Conservation (phyloP, 2,329 filamentous ascomycete genomes). For the Nigrospora sphaerica region DNA sequence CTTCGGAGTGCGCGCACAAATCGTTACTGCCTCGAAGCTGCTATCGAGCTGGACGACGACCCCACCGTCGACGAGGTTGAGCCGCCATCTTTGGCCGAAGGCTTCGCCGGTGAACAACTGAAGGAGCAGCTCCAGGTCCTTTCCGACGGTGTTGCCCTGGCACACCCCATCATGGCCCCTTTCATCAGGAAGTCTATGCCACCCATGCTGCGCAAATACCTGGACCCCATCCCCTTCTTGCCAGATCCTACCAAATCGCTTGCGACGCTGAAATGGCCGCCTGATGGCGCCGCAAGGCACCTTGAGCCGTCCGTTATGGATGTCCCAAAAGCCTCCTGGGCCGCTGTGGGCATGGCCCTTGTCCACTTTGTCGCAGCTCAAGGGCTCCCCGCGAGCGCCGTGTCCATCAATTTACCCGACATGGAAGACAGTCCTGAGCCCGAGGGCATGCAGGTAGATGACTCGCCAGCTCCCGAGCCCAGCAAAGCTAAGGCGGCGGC, state of each 20-base stretch:
- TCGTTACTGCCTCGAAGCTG: conserved; percentile 58
- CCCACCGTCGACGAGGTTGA: conserved; percentile 55
- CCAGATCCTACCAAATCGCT: conserved; percentile 39
- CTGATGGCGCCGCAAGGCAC: background rate
- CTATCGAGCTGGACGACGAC: conserved; percentile 61
- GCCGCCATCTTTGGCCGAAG: conserved; percentile 56
- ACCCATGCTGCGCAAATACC: conserved; percentile 39
- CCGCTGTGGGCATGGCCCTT: conserved; percentile 32
- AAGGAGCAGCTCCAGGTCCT: conserved; percentile 47
- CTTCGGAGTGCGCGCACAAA: conserved; percentile 50
- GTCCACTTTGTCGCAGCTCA: conserved; percentile 24
- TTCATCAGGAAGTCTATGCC: conserved; percentile 48
- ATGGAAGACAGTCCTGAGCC: conserved; percentile 22
- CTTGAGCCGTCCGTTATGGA: conserved; percentile 17
- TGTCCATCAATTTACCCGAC: conserved; percentile 29
- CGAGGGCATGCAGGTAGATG: background rate
- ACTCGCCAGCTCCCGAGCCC: conserved; percentile 15
- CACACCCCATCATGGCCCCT: conserved; percentile 54
- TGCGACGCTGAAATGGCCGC: conserved; percentile 11
- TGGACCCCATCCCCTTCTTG: conserved; percentile 57
- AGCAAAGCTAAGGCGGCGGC: conserved; percentile 26
- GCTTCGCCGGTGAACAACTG: conserved; percentile 55
- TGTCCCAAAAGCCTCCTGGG: conserved; percentile 30
- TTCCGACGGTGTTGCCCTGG: conserved; percentile 47
- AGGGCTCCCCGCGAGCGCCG: conserved; percentile 25